Percentiles rank a stretch among this genome's conserved stretches.
Evolutionary conservation across 148 eudicot genomes (phyloP).

Genomic region (Mesembryanthemum crystallinum): DNA sequence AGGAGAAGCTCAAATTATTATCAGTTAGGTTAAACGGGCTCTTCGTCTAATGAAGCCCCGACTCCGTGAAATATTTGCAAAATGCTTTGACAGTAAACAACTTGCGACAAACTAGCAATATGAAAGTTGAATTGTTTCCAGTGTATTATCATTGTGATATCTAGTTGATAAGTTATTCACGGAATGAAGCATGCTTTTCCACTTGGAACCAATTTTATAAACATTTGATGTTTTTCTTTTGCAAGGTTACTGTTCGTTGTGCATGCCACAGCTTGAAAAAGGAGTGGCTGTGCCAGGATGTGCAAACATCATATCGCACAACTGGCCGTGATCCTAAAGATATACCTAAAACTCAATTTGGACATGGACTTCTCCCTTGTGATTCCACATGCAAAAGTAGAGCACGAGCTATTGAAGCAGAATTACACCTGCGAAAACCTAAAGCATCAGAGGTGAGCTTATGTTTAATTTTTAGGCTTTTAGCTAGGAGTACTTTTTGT

Average conservation of each 20-base stretch:
- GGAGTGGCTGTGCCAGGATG: constrained; percentile 84
- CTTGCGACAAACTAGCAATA: too few relatives aligned
- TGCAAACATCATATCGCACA: constrained; percentile 57
- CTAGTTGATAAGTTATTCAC: too few relatives aligned
- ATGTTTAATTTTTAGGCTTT: background rate
- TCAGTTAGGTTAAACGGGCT: too few relatives aligned
- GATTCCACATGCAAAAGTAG: constrained; percentile 73
- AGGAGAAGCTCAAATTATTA: too few relatives aligned
- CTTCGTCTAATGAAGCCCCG: too few relatives aligned
- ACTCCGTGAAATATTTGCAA: too few relatives aligned
- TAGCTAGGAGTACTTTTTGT: constrained; percentile 5
- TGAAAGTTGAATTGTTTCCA: too few relatives aligned
- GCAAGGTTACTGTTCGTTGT: constrained; percentile 80
- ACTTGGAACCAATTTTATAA: background rate
- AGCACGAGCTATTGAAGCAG: constrained; percentile 52
- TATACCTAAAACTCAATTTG: constrained; percentile 63
- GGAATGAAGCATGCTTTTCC: background rate
- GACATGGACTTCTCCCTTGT: constrained; percentile 80
- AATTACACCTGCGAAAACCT: constrained; percentile 64
- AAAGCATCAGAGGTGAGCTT: constrained; percentile 56
- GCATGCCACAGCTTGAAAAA: constrained; percentile 83
- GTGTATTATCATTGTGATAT: too few relatives aligned
- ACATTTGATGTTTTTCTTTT: constrained; percentile 5
- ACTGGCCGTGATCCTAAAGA: constrained; percentile 68
- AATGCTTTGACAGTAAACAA: too few relatives aligned